phyloP scores from a whole-genome alignment of 2,329 filamentous ascomycete genomes.

The Penicillium sp. region DNA sequence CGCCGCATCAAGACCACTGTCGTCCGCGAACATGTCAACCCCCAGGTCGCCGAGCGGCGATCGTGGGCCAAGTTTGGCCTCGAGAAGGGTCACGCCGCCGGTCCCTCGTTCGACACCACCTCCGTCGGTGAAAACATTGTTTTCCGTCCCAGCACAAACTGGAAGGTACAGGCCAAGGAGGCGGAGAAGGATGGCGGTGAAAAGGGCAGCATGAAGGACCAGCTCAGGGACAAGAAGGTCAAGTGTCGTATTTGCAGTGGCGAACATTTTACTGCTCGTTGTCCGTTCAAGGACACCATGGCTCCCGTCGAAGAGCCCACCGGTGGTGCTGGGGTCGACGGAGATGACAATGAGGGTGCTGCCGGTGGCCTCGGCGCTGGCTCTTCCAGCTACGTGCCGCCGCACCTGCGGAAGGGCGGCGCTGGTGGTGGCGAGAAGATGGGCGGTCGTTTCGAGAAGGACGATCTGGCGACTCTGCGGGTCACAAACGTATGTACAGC shows the following conservation, averaged over 20 bases:
- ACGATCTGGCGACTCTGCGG: conserved; percentile 92
- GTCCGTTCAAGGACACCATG: conserved; percentile 99
- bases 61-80: conserved; percentile 89
- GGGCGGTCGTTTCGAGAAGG: conserved; percentile 90
- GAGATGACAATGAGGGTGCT: conserved; percentile 44
- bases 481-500: conserved; percentile 83
- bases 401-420: conserved; percentile 74
- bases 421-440: conserved; percentile 70
- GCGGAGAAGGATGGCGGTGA: conserved; percentile 48
- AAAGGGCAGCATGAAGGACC: conserved; percentile 63
- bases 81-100: conserved; percentile 77
- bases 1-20: conserved; percentile 90
- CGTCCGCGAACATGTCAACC: conserved; percentile 91
- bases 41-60: conserved; percentile 91
- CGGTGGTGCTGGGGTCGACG: conserved; percentile 44
- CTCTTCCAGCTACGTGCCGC: conserved; percentile 88
- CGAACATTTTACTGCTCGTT: conserved; percentile 98
- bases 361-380: conserved; percentile 61
- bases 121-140: conserved; percentile 97
- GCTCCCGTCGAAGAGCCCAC: conserved; percentile 59
- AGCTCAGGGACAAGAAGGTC: conserved; percentile 97
- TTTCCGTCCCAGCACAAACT: conserved; percentile 89
- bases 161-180: conserved; percentile 85
- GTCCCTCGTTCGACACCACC: conserved; percentile 85
- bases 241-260: conserved; percentile 99